These are phyloP conservation scores for Aphelidium insulamus DNA, from an alignment of 371 early-diverging fungal genomes.

Conservation along the genomic window DNA sequence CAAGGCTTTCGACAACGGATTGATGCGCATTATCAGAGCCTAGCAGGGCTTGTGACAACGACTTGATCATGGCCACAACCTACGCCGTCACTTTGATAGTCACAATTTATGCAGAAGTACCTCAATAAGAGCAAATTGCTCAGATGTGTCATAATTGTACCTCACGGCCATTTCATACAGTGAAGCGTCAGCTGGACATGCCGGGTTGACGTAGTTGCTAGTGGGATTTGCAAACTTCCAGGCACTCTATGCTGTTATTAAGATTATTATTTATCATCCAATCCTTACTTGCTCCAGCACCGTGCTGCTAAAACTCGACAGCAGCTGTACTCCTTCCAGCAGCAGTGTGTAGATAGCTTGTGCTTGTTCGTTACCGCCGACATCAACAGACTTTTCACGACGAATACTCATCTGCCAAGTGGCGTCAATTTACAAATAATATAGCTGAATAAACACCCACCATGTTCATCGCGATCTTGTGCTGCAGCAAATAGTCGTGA, in stretches of 20 bases:
- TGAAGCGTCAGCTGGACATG: constrained; percentile 7
- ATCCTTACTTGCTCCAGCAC: constrained; percentile 17
- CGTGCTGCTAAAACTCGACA: constrained; percentile 6
- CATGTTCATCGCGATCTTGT: too few relatives aligned
- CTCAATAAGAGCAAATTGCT: constrained; percentile 14
- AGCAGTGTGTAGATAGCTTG: constrained; percentile 2
- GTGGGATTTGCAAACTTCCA: constrained; percentile 20
- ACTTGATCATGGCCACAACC: constrained; percentile 17
- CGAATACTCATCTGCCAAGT: too few relatives aligned
- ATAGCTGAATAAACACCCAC: too few relatives aligned
- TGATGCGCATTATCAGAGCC: not conserved
- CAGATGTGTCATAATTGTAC: constrained; percentile 15
- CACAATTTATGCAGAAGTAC: constrained; percentile 3
- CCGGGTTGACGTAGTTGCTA: constrained; percentile 1
- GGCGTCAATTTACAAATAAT: too few relatives aligned
- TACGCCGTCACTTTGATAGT: not conserved
- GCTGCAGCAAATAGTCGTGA: too few relatives aligned
- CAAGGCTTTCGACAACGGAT: not conserved
- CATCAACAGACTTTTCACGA: too few relatives aligned
- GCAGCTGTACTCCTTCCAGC: constrained; percentile 8
- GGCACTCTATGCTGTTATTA: constrained; percentile 9
- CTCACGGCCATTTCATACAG: constrained; percentile 18
- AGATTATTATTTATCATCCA: too few relatives aligned
- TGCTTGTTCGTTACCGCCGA: too few relatives aligned
- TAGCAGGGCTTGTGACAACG: constrained; percentile 3